Evolutionary conservation across 2,329 filamentous ascomycete genomes (phyloP).

Genomic region (Dichotomopilus funicola): DNA sequence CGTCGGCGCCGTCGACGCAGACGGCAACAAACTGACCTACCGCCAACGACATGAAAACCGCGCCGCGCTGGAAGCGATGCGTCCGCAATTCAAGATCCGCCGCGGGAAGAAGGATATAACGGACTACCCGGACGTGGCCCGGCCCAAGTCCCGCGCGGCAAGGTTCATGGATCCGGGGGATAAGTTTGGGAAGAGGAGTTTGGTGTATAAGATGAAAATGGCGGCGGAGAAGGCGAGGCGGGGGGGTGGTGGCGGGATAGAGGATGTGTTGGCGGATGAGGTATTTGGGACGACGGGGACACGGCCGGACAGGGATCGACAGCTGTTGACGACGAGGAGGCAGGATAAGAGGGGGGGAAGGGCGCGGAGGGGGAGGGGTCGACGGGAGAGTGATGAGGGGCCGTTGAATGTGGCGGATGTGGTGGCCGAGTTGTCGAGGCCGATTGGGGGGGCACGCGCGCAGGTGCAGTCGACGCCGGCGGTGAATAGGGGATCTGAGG

Average conservation of each 20-base stretch:
- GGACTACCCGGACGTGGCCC: conserved; percentile 32
- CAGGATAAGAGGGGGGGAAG: background rate
- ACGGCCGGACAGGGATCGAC: too few species aligned
- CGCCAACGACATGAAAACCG: conserved; percentile 25
- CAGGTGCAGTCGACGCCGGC: too few species aligned
- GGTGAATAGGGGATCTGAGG: too few species aligned
- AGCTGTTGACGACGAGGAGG: background rate
- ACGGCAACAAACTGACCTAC: conserved; percentile 25
- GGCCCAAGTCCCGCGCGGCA: conserved; percentile 41
- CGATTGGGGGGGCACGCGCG: background rate
- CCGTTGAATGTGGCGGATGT: background rate
- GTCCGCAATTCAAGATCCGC: conserved; percentile 31
- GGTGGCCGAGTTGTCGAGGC: conserved; percentile 4
- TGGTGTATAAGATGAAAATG: conserved; percentile 49
- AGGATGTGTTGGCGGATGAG: background rate
- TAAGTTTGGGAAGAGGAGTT: conserved; percentile 47
- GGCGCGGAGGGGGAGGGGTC: background rate
- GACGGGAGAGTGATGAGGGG: too few species aligned
- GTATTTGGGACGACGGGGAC: too few species aligned
- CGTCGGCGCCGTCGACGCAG: conserved; percentile 10
- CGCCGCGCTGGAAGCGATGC: conserved; percentile 18
- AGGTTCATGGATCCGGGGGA: conserved; percentile 47
- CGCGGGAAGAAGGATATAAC: conserved; percentile 50
- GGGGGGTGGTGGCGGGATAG: conserved; percentile 11
- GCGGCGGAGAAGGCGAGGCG: conserved; percentile 34